Base-by-base conservation (phyloP, 2,329 filamentous ascomycete genomes). In the Fusarium tricinctum region DNA sequence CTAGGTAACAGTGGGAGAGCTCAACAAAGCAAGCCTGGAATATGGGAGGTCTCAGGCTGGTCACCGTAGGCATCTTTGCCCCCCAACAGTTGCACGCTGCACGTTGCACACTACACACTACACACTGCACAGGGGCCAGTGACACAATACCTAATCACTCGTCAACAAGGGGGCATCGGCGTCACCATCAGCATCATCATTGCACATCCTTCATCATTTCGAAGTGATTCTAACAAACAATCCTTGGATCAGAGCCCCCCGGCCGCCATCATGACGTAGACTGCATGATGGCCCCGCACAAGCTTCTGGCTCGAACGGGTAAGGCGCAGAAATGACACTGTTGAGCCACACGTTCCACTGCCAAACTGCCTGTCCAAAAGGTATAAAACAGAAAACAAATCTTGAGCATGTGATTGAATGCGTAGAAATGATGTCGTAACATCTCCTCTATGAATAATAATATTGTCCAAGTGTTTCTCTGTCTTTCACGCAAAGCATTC, bases 251-350 rank as follows among this genome's bases (percentile, higher is more conserved):
- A 55, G 50, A 58, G 55, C 57, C 54, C 43, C 46, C 19, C 56
- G 28, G n/a, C 55, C 59, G 68, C 66, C 63, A 70, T 57, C 62
- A 74, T 74, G 72, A 74, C 72, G 72, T 74, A 69, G 19, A 23
- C 61, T 58, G 30, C 59, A 63, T 60, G 28, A 43, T 45, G 50
- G 69, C 69, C 66, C 63, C 67, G 53, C 67, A 59, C 47, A 61
- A 73, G 71, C 71, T 73, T 22, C 66, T 60, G 66, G 42, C 71
- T 57, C 56, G 57, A 73, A 66, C 48, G n/a, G 52, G 66, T 23
- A 46, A 66, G 38, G 58, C n/a, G 52, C 19, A 10, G 17, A 8
- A 32, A 57, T 70, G 63, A 63, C 68, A 52, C 63, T 71, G 50
- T 28, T 13, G 1, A 8, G 12, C 20, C 4, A 14, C 19, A 14